These are phyloP conservation scores for Anisodus tanguticus DNA, from an alignment of 257 asterid genomes.

Conservation along the genomic window DNA sequence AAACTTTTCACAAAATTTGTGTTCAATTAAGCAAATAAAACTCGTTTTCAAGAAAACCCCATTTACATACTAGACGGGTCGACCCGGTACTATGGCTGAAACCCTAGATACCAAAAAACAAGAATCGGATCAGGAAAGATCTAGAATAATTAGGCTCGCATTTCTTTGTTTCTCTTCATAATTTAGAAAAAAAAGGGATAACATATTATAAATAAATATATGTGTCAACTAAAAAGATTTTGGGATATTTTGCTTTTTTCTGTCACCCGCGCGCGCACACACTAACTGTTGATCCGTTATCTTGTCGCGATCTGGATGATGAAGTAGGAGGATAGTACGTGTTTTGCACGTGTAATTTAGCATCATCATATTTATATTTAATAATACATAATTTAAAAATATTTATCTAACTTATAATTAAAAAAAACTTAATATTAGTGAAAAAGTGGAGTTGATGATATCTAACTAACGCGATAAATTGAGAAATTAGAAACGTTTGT, in stretches of 20 bases:
- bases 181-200: background rate
- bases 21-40: background rate
- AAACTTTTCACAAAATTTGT: background rate
- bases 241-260: conserved; percentile 3
- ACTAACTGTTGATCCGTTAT: conserved; percentile 26
- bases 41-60: background rate
- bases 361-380: background rate
- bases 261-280: background rate
- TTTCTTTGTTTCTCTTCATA: conserved; percentile 15
- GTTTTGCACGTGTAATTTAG: too few relatives aligned
- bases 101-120: background rate
- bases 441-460: too few relatives aligned
- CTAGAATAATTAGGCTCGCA: conserved; percentile 15
- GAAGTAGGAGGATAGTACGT: background rate
- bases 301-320: conserved; percentile 23
- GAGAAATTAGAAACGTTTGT: too few relatives aligned
- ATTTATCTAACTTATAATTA: too few relatives aligned
- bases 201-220: background rate
- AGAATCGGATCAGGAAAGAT: conserved; percentile 23
- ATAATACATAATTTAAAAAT: background rate
- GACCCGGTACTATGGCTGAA: background rate
- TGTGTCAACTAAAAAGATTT: conserved; percentile 19
- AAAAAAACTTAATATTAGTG: too few relatives aligned
- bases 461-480: too few relatives aligned
- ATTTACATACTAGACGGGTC: background rate